A percentile compares a stretch with the other conserved stretches of the same genome.
These are phyloP conservation scores for Pestalotiopsis sp. DNA, from an alignment of 2,329 filamentous ascomycete species.

Conservation along the genomic window DNA sequence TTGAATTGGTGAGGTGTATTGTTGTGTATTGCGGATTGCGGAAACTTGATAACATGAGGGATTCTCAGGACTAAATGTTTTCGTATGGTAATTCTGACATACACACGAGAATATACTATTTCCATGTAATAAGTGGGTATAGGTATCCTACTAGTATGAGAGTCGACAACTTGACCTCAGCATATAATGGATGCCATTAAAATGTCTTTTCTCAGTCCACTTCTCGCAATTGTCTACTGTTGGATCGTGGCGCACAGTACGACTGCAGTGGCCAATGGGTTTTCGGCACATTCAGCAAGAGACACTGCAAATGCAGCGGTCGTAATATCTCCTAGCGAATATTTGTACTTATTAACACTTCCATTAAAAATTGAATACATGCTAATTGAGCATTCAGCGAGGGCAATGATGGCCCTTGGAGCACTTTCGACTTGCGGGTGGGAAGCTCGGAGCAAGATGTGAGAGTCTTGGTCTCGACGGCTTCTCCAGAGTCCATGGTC, in stretches of 20 bases:
- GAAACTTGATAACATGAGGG: background rate
- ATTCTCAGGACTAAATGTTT: background rate
- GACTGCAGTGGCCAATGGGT: background rate
- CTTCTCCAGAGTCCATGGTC: slow-evolving; percentile 38
- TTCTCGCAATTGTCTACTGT: background rate
- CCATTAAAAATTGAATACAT: slow-evolving; percentile 1
- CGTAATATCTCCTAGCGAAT: slow-evolving; percentile 37
- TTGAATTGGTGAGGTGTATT: background rate
- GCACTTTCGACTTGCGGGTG: slow-evolving; percentile 39
- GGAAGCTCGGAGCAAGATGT: slow-evolving; percentile 39
- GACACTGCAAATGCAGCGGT: slow-evolving; percentile 16
- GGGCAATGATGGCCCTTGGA: slow-evolving; percentile 44
- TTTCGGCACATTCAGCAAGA: background rate
- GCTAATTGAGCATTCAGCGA: slow-evolving; percentile 29
- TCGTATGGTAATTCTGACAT: background rate
- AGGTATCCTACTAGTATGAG: background rate
- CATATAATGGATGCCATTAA: background rate
- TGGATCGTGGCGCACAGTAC: background rate
- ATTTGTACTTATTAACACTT: slow-evolving; percentile 32
- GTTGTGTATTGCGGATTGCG: background rate
- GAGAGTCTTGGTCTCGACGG: slow-evolving; percentile 41
- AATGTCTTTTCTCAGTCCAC: background rate
- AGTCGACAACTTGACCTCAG: background rate
- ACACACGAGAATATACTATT: background rate
- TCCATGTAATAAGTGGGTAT: background rate